Evolutionary conservation across 2,329 filamentous ascomycete species (phyloP).

Genomic region (Colletotrichum sidae): DNA sequence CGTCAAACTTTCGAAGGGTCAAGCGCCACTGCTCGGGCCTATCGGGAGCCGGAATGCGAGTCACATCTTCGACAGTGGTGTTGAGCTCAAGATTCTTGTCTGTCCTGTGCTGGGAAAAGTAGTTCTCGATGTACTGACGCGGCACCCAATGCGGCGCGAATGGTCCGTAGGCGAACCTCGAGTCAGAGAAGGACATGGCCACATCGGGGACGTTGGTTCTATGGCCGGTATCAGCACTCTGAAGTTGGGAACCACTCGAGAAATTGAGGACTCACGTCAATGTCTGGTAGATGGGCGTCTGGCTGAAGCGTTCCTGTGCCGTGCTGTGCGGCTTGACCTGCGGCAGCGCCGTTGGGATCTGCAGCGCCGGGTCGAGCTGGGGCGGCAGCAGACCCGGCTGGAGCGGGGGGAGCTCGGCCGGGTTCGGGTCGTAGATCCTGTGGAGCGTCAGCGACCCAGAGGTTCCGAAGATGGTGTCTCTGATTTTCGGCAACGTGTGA

Average conservation of each 20-base stretch:
- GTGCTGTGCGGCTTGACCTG: conserved; percentile 50
- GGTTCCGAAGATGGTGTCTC: neutral
- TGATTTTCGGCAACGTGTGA: conserved; percentile 53
- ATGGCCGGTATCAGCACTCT: neutral
- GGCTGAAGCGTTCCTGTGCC: conserved; percentile 56
- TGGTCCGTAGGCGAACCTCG: conserved; percentile 64
- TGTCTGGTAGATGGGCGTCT: conserved; percentile 63
- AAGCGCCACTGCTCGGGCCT: conserved; percentile 55
- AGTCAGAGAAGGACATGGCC: conserved; percentile 67
- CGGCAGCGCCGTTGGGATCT: conserved; percentile 56
- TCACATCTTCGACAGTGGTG: conserved; percentile 64
- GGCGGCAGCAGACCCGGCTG: conserved; percentile 57
- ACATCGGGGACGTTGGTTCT: conserved; percentile 68
- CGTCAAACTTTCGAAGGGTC: conserved; percentile 59
- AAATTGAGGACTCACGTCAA: conserved; percentile 56
- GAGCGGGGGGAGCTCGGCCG: conserved; percentile 47
- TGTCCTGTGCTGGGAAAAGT: conserved; percentile 62
- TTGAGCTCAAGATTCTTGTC: conserved; percentile 60
- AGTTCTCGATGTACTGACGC: conserved; percentile 66
- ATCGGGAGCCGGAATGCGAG: conserved; percentile 42
- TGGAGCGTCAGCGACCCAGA: neutral
- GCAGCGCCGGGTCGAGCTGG: conserved; percentile 58
- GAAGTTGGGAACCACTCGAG: neutral
- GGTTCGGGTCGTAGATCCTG: conserved; percentile 64
- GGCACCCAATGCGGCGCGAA: conserved; percentile 67